Evolutionary conservation across 495 filamentous ascomycete genomes (phyloP), one percentile per base, ranked within the genome.

Genomic region (Xylaria longipes): DNA sequence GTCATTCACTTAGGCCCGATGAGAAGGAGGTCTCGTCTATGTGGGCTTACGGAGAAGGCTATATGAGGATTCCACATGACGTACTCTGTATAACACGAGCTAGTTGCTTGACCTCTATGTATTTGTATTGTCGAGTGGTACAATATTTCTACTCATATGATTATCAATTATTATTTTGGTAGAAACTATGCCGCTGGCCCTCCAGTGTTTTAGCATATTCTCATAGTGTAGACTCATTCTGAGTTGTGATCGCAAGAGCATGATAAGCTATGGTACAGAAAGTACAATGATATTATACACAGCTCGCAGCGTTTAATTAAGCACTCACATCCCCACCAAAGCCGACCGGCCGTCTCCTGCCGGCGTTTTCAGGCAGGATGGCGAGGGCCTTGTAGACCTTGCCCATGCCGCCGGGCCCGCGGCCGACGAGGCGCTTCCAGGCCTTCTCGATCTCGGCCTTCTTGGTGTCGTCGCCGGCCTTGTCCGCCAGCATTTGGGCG

Each of bases 381-480:
- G 95, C 91, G 87, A 99, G 86, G 11, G 89, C 94, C 84, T 98
- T 97, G 77, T 99, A 99, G 58, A 98, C 81, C 83, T 90, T 92
- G 3, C 96, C 96, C 96, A 98, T 99, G 0, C 93, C 94, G 58
- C 87, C 88, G 15, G 87, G 90, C 0, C 91, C 88, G 45, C 91
- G 84, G 79, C 96, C 95, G 29, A 97, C 88, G 46, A 98, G 79
- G 70, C 95, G 81, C 81, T 87, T 89, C 88, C 93, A 95, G 1
- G 91, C 90, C 62, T 82, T 87, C 78, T 92, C 90, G n/a, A 97
- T 76, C 68, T 87, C 86, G 74, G 85, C 87, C 60, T 78, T 85
- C 74, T 86, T 85, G 71, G 87, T 84, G 46, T 85, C 85, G 66
- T 85, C 85, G 65, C 73, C 72, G 41, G 86, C 81, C 12, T 80